A percentile compares a stretch with the other conserved stretches of the same genome.
Evolutionary conservation across 306 rosid species (phyloP).

Genomic region (Nissolia schottii): DNA sequence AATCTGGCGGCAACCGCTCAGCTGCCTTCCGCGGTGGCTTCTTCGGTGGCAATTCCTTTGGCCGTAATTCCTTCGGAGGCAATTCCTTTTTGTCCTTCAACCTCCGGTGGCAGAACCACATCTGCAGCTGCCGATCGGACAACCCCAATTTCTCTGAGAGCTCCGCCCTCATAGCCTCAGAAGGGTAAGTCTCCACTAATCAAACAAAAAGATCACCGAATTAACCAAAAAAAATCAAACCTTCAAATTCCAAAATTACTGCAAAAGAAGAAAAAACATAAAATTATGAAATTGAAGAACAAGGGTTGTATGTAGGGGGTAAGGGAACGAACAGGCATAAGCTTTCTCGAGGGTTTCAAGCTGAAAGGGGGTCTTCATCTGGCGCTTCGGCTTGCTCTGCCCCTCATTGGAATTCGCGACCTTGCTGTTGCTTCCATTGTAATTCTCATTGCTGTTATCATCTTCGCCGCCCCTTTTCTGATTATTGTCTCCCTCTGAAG

Average conservation of each 20-base stretch:
- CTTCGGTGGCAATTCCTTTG: constrained; percentile 62
- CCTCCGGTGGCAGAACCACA: constrained; percentile 99
- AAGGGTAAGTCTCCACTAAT: constrained; percentile 90
- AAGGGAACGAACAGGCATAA: constrained; percentile 57
- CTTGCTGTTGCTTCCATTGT: constrained; percentile 39
- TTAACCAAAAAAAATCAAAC: neutral
- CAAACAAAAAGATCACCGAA: constrained; percentile 25
- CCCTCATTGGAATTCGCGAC: constrained; percentile 75
- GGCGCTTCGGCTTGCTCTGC: constrained; percentile 89
- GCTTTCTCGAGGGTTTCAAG: constrained; percentile 93
- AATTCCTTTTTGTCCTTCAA: constrained; percentile 87
- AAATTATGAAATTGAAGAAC: constrained; percentile 15
- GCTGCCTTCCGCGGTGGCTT: constrained; percentile 38
- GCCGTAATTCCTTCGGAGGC: constrained; percentile 40
- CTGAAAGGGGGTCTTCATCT: constrained; percentile 99
- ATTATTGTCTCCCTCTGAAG: constrained; percentile 62
- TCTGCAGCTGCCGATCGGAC: constrained; percentile 98
- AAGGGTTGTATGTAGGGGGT: neutral
- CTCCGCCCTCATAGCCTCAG: constrained; percentile 72
- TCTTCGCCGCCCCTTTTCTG: constrained; percentile 29
- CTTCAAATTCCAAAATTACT: neutral
- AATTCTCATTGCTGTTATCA: constrained; percentile 31
- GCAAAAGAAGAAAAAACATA: neutral
- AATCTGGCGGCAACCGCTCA: constrained; percentile 40
- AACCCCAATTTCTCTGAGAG: constrained; percentile 83